Conservation (phyloP, 2,329 filamentous ascomycete species). For the Colletotrichum sp. region DNA sequence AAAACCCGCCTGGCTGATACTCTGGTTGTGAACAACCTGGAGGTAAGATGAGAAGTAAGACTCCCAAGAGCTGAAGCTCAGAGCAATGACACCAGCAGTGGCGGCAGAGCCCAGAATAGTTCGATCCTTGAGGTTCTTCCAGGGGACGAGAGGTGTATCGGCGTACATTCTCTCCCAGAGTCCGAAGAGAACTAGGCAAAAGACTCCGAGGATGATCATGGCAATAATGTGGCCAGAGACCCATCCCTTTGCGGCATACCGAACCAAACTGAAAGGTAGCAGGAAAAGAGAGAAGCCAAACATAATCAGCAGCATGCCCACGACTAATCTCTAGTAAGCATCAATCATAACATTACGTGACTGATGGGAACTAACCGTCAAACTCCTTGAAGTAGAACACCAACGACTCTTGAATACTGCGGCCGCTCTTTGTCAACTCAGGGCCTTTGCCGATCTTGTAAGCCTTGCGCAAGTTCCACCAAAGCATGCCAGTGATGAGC, state of each 20-base stretch:
- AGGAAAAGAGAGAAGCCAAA: slow-evolving; percentile 56
- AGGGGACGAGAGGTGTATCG: slow-evolving; percentile 50
- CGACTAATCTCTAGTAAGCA: slow-evolving; percentile 17
- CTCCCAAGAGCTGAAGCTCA: slow-evolving; percentile 39
- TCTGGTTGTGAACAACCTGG: slow-evolving; percentile 36
- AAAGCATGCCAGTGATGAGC: slow-evolving; percentile 15
- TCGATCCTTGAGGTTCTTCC: slow-evolving; percentile 36
- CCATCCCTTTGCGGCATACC: slow-evolving; percentile 44
- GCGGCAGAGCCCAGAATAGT: slow-evolving; percentile 26
- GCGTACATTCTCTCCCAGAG: slow-evolving; percentile 49
- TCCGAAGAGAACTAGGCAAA: slow-evolving; percentile 2
- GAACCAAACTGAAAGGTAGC: slow-evolving; percentile 60
- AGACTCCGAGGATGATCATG: slow-evolving; percentile 33
- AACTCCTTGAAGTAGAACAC: slow-evolving; percentile 24
- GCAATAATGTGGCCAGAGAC: slow-evolving; percentile 45
- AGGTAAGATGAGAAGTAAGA: slow-evolving; percentile 46
- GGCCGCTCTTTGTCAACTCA: slow-evolving; percentile 26
- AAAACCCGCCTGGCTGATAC: slow-evolving; percentile 29
- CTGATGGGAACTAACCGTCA: slow-evolving; percentile 26
- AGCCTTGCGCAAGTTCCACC: slow-evolving; percentile 20
- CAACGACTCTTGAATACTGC: slow-evolving; percentile 5
- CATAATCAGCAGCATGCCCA: slow-evolving; percentile 54
- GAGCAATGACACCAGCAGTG: slow-evolving; percentile 45
- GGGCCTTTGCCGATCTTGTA: slow-evolving; percentile 20
- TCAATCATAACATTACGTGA: rapidly evolving